phyloP scores from a whole-genome alignment of 108 stramenopile species.

The Stephanodiscus minutulus region DNA sequence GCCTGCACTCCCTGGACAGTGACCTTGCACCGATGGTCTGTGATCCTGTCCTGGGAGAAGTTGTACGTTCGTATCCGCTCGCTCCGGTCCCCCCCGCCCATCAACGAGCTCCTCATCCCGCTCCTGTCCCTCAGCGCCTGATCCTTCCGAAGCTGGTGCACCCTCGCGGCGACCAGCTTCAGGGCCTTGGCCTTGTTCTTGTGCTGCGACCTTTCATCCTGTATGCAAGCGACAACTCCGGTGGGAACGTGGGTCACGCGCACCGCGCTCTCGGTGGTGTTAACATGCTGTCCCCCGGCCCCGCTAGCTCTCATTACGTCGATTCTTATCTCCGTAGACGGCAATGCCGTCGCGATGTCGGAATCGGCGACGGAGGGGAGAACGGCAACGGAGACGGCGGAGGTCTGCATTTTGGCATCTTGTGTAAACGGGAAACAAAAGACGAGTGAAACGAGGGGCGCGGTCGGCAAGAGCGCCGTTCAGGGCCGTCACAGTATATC shows the following conservation, averaged over 20 bases:
- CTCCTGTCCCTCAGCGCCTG: constrained; percentile 58
- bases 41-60: constrained; percentile 96
- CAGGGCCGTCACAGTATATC: background rate
- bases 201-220: constrained; percentile 98
- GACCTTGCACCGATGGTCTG: constrained; percentile 92
- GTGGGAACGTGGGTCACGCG: constrained; percentile 98
- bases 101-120: constrained; percentile 66
- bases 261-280: constrained; percentile 98
- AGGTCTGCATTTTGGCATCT: constrained; percentile 89
- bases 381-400: constrained; percentile 92
- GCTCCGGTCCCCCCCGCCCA: constrained; percentile 92
- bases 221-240: constrained; percentile 93
- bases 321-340: constrained; percentile 77
- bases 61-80: constrained; percentile 99
- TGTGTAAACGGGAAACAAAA: no score
- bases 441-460: no score
- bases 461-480: no score
- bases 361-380: constrained; percentile 77
- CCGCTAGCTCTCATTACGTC: constrained; percentile 93
- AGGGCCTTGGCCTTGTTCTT: constrained; percentile 95
- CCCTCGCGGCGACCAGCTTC: constrained; percentile 84
- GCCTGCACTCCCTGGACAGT: constrained; percentile 68
- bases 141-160: constrained; percentile 63
- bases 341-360: constrained; percentile 52
- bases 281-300: constrained; percentile 92